A percentile compares a stretch with the other conserved stretches of the same genome.
phyloP scores from a whole-genome alignment of 1,284 basidiomycete species.

The Clitocybe nebularis region DNA sequence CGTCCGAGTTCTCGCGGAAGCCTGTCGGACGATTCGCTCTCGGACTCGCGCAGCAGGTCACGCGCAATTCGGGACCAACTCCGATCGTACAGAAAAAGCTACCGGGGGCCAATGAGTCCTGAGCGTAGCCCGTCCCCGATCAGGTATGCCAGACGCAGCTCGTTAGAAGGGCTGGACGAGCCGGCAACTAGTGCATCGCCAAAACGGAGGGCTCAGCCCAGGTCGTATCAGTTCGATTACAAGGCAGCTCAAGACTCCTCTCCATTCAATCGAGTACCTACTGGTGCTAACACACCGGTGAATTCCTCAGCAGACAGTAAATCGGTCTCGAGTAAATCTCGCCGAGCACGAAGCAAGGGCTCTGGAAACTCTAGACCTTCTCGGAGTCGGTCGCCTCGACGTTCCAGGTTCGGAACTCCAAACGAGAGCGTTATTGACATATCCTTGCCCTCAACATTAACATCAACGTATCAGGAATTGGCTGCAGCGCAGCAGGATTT shows the following conservation, averaged over 20 bases:
- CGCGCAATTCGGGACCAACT: conserved; percentile 8
- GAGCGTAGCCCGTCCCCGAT: conserved; percentile 19
- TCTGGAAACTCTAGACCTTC: conserved; percentile 3
- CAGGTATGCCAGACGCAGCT: conserved; percentile 16
- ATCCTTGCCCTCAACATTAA: conserved; percentile 1
- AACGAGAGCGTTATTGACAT: conserved; percentile 15
- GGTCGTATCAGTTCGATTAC: conserved; percentile 22
- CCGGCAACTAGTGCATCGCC: background rate
- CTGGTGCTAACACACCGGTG: too few species aligned
- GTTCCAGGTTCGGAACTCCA: conserved; percentile 2
- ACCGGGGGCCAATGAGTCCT: conserved; percentile 6
- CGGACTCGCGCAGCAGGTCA: conserved; percentile 5
- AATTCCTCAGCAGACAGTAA: background rate
- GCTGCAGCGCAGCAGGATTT: background rate
- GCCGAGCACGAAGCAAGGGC: conserved; percentile 2
- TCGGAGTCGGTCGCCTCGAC: conserved; percentile 7
- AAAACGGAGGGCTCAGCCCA: conserved; percentile 14
- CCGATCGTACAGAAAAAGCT: conserved; percentile 10
- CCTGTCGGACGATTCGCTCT: conserved; percentile 8
- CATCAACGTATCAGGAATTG: background rate
- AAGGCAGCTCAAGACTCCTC: conserved; percentile 14
- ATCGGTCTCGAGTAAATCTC: background rate
- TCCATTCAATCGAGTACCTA: conserved; percentile 7
- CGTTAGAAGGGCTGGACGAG: conserved; percentile 5
- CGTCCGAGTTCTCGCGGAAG: conserved; percentile 9